phyloP scores from a whole-genome alignment of 371 early-diverging fungal genomes.

The Fennellomyces sp. region DNA sequence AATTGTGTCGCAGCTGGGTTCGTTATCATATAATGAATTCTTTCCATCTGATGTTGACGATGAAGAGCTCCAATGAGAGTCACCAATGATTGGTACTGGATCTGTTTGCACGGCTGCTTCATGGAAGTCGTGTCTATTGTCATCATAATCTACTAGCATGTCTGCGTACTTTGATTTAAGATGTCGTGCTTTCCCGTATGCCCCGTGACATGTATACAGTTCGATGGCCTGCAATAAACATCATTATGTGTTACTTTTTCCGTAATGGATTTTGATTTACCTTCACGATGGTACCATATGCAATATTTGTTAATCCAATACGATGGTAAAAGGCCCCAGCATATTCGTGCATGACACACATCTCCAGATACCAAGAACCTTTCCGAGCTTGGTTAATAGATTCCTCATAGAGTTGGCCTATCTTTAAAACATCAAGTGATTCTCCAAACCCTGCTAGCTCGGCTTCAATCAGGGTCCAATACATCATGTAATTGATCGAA shows the following conservation, averaged over 20 bases:
- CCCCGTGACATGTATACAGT: slow-evolving; percentile 29
- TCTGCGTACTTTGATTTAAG: slow-evolving; percentile 24
- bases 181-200: slow-evolving; percentile 47
- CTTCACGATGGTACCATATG: slow-evolving; percentile 34
- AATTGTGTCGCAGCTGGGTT: slow-evolving; percentile 3
- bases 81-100: slow-evolving; percentile 34
- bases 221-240: slow-evolving; percentile 19
- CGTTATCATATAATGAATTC: too few relatives aligned
- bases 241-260: background rate
- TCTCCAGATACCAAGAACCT: slow-evolving; percentile 32
- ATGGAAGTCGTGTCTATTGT: slow-evolving; percentile 27
- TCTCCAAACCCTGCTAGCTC: slow-evolving; percentile 6
- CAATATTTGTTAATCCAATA: slow-evolving; percentile 36
- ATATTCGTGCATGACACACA: slow-evolving; percentile 39
- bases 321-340: slow-evolving; percentile 44
- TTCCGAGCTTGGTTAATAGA: slow-evolving; percentile 42
- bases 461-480: slow-evolving; percentile 27
- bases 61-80: slow-evolving; percentile 38
- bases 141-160: slow-evolving; percentile 27
- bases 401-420: slow-evolving; percentile 32
- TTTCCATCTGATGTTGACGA: too few relatives aligned
- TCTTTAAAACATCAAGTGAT: slow-evolving; percentile 8
- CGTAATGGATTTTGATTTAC: background rate
- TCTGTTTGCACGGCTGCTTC: slow-evolving; percentile 48
- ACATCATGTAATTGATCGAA: slow-evolving; percentile 29